Evolutionary conservation across 345 rosid genomes (phyloP), one percentile per base, ranked within the genome.

Genomic region (Linum lewisii): DNA sequence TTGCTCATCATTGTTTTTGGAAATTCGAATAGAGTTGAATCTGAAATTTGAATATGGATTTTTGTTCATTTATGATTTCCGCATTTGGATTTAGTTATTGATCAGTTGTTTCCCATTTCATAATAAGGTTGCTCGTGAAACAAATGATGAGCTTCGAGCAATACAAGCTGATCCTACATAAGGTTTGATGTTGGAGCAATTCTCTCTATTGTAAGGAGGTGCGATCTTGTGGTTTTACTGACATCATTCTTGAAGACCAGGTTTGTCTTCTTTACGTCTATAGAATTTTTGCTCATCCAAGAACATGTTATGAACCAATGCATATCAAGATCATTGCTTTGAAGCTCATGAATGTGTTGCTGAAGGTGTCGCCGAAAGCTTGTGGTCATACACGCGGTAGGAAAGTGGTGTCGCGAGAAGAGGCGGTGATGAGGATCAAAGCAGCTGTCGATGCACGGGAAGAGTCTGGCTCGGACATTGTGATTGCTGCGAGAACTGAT

Each of bases 101-200:
- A 66, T 59, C 32, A 11, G 9, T 42, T 16, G 15, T 11, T 42
- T 16, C 13, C 47, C 47, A 42, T 14, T 62, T 59, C 53, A 24
- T 59, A 58, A 22, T 51, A 16, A 94, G 99, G 99, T 87, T 82
- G 93, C 99, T 74, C 92, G 96, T 62, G 99, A 94, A 81, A 94
- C 97, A 34, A 94, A 94, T 76, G 97, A 90, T 81, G 97, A 87
- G 68, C 96, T 94, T 69, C 90, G 95, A 70, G 78, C 87, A 59
- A 82, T 87, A 61, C 73, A 71, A 69, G 88, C 85, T 54, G 93
- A 84, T 65, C 90, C 99, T 60, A 79, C 87, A 0, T 97, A 90
- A 73, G 95, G 61, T 94, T 82, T 65, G 86, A 80, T 75, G 95
- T 94, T 56, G 82, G 82, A 23, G 81, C 97, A 64, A 87, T 94